Evolutionary conservation across 129 eudicot genomes (phyloP).

Genomic region (sunflower (Helianthus annuus)): HanXRQr2.0-SUNRISE NC_035436.2:194973427-194973926

Average conservation of each 20-base stretch:
- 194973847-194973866: constrained; percentile 40
- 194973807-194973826: constrained; percentile 66
- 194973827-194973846: constrained; percentile 41
- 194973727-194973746: constrained; percentile 80
- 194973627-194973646: background rate
- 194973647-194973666: background rate
- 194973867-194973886: constrained; percentile 29
- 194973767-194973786: constrained; percentile 68
- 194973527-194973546: too few species aligned
- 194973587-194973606: background rate
- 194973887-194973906: constrained; percentile 40
- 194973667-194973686: constrained; percentile 11
- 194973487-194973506: too few species aligned
- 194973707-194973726: background rate
- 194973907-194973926: constrained; percentile 27
- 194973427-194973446: too few species aligned
- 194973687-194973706: background rate
- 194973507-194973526: too few species aligned
- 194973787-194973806: constrained; percentile 86
- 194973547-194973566: too few species aligned
- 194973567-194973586: too few species aligned
- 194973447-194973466: too few species aligned
- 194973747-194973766: constrained; percentile 85
- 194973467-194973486: too few species aligned
- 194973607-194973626: background rate